Conservation (phyloP, 129 eudicot genomes). For the Saposhnikovia divaricata region DNA sequence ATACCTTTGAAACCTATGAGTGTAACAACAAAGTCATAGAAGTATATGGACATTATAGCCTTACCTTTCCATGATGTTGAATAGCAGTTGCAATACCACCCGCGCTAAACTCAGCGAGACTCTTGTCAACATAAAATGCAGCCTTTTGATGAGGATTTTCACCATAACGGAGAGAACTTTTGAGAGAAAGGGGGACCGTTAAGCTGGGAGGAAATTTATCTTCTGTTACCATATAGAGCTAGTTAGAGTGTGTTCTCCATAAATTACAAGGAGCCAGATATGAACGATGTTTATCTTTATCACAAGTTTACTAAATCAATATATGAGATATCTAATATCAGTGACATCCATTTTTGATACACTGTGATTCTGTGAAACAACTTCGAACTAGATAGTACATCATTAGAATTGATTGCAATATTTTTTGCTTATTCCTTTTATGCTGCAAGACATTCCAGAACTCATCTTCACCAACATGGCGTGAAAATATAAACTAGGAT, state of each 20-base stretch:
- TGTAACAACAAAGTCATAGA: not conserved
- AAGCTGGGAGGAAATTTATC: conserved; percentile 77
- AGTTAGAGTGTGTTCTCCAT: conserved; percentile 3
- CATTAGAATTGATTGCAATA: not conserved
- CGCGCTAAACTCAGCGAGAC: conserved; percentile 82
- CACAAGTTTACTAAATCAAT: not conserved
- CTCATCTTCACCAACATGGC: not conserved
- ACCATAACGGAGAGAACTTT: conserved; percentile 88
- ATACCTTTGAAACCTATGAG: not conserved
- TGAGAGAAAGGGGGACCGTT: conserved; percentile 64
- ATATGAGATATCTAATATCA: not conserved
- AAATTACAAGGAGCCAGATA: not conserved
- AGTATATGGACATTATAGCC: not conserved
- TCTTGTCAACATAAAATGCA: conserved; percentile 82
- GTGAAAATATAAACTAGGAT: not conserved
- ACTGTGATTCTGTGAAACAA: not conserved
- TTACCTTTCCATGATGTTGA: conserved; percentile 95
- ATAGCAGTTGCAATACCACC: conserved; percentile 96
- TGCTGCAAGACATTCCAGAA: not conserved
- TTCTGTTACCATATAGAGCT: conserved; percentile 22
- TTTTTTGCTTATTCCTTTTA: not conserved
- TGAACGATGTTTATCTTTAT: not conserved
- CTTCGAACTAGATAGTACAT: not conserved
- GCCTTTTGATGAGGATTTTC: conserved; percentile 99
- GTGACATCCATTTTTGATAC: not conserved